Evolutionary conservation across 1,139 yeast species (phyloP), one percentile per base, ranked within the genome.

Genomic region (Suhomyces anneliseae): DNA sequence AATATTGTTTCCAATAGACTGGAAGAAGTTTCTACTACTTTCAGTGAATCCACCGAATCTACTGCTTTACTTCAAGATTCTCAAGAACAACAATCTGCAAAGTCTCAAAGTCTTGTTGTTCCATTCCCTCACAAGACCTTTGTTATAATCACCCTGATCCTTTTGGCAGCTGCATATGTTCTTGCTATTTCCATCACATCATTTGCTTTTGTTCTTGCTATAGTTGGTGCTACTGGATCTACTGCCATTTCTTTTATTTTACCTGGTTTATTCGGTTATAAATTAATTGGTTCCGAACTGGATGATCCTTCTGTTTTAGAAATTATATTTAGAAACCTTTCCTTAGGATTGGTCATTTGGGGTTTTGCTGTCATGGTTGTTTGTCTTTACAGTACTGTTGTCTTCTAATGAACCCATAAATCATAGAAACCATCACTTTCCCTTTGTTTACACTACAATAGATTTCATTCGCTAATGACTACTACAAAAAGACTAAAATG

Each of bases 171-270:
- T 0, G 81, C 82, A 8, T 81, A 80, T 53, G 40, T 57, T 0
- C 61, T 73, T 33, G 83, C 85, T 1, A 56, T 74, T 1, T 57
- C 76, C 8, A 66, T 81, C 47, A 66, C 65, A 40, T 79, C 84
- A 15, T 81, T 81, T 64, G 85, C 83, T 31, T 67, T 79, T 38
- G 79, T 81, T 6, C 66, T 81, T 52, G 81, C 86, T 0, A 56
- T 81, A 15, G 83, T 81, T 10, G 86, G 86, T 1, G 82, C 85
- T 10, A 80, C 85, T 0, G 85, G 85, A 2, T 81, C 85, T 8
- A 81, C 84, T 0, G 68, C 83, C 7, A 81, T 81, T 39, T 78
- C 83, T 6, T 81, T 80, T 57, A 79, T 81, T 10, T 68, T 81
- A 36, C 86, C 86, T 0, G 85, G 85, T 0, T 66, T 78, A 47